Evolutionary conservation across 208 protist species (phyloP), one percentile per base, ranked within the genome.

Genomic region (Acanthamoeba lugdunensis): DNA sequence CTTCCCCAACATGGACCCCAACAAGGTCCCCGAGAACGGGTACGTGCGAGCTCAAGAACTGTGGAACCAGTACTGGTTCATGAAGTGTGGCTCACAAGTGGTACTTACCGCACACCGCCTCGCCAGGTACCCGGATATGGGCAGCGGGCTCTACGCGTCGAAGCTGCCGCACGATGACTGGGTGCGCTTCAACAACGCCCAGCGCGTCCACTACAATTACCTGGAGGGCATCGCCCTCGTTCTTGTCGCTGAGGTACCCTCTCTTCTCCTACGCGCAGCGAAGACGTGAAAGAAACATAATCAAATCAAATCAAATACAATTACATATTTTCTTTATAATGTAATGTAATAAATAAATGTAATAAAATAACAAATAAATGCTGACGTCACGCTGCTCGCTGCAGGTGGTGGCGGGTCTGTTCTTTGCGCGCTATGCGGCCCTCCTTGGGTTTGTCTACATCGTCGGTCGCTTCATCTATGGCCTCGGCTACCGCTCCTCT

Each of bases 111-210:
- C 4, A 45, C 41, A 45, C 41, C 37, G 3, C 37, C 37, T 3
- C 3, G 9, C 16, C 23, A 73, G 69, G 13, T 84, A 84, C 48
- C 75, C 75, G 8, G 75, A 84, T 84, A 84, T 84, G 45, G 75
- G 75, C 75, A 45, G 28, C 30, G 69, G 69, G 6, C 30, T 79
- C 33, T 79, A 79, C 69, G 69, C 69, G 8, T 79, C 69, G 23
- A 84, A 84, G 75, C 75, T 84, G 8, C 56, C 75, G 5, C 75
- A 84, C 75, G 45, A 56, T 6, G 75, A 84, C 75, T 84, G 75
- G 75, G 41, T 84, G 37, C 9, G 41, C 13, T 84, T 84, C 45
- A 84, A 84, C 75, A 84, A 84, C 75, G 75, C 75, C 5, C 75
- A 58, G 28, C 8, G 75, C 4, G 75, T 58, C 11, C 75, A 84